Base-by-base conservation (phyloP, 192 early-diverging fungal species). In the Geranomyces variabilis region DNA sequence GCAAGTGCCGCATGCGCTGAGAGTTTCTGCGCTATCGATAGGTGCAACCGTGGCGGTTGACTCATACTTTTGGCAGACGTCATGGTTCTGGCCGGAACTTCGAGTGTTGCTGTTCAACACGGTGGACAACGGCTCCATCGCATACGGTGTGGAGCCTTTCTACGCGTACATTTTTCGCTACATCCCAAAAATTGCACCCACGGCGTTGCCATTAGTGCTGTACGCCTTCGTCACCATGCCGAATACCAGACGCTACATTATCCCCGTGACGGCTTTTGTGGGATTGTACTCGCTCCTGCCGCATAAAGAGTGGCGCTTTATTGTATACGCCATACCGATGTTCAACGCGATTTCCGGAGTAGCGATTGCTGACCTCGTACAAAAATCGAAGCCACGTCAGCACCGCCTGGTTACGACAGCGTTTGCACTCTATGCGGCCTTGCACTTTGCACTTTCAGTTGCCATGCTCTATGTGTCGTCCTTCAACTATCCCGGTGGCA, bases 271-370 rank as follows among this genome's bases (percentile, higher is more conserved):
- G 3, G 73, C 80, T 0, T 93, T 88, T 66, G 81, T 95, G 13
- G 56, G 68, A 1, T 30, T 87, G 3, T 93, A 93, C 60, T 95
- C 93, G 19, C 80, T 86, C 29, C 81, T 94, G 43, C 84, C 86
- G 14, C 96, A 98, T 78, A 99, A 99, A 76, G 96, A 99, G 72
- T 96, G 94, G 93, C 82, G 96, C 15, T 99, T 99, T 75, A 86
- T 99, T 0, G 75, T 96, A 1, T 93, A 95, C 28, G 83, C 86
- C 15, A 81, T 99, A 14, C 95, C 95, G 0, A 69, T 97, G 2
- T 70, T 93, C 58, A 95, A 95, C 49, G 48, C 34, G 31, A 10
- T 78, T 74, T 36, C 14, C 36, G 49, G n/a, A 26, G 36, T 58
- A 7, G 46, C 29, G 36, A 24, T 45, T 13, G 36, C 31, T 12